Percentiles rank a stretch among this genome's conserved stretches.
Evolutionary conservation across 441 rosid genomes (phyloP).

Genomic region (Populus hybrid): DNA sequence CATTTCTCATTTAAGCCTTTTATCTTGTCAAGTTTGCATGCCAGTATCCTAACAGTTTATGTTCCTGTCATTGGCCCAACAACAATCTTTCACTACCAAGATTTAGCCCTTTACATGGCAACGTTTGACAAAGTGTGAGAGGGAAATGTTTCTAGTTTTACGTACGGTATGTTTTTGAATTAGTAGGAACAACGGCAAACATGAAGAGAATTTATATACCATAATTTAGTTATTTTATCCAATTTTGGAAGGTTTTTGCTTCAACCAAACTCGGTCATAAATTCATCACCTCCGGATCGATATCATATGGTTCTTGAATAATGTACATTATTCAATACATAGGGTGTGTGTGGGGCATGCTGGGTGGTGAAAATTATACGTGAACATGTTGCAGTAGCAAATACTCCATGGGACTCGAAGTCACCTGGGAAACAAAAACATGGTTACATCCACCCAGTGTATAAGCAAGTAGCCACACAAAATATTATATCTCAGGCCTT

Average conservation of each 20-base stretch:
- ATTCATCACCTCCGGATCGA: not conserved
- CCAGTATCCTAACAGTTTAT: too few species aligned
- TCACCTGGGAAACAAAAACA: not conserved
- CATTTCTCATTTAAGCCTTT: too few species aligned
- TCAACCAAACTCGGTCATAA: not conserved
- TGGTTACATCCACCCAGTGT: too few species aligned
- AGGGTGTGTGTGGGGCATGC: not conserved
- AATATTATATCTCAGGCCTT: not conserved
- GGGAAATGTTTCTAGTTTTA: too few species aligned
- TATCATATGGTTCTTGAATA: not conserved
- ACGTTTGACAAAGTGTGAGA: too few species aligned
- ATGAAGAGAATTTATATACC: not conserved
- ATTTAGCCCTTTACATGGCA: not conserved
- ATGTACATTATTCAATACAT: too few species aligned
- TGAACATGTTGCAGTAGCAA: not conserved
- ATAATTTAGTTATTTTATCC: not conserved
- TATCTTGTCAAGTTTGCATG: too few species aligned
- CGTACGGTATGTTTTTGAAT: not conserved
- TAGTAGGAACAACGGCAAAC: too few species aligned
- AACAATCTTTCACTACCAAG: too few species aligned
- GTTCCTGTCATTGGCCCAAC: not conserved
- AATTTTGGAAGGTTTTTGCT: not conserved
- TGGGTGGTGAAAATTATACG: not conserved
- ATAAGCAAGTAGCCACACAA: not conserved
- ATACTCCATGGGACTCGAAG: not conserved